Base-by-base conservation (phyloP, 179 eudicot genomes). In the Heliamphora pulchella region DNA sequence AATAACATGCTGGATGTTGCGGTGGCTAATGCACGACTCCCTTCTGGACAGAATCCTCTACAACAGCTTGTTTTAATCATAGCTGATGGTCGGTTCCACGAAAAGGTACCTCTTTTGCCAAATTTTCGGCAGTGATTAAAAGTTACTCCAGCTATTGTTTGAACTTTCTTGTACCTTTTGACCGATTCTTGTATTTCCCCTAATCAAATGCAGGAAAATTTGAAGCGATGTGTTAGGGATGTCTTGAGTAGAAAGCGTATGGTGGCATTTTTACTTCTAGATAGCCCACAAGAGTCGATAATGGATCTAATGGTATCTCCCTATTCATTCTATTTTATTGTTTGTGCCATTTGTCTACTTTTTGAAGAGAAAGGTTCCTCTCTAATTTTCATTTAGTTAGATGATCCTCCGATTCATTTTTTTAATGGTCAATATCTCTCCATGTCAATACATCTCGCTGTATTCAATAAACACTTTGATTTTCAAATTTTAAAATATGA, bases 41-140 rank as follows among this genome's bases (percentile, higher is more conserved):
- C 98, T 43, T 91, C 98, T 75, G 99, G 99, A 43, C 91, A 90
- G 75, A 94, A 94, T 84, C 95, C 97, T 8, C 85, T 94, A 41
- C 93, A 96, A 78, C 99, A 96, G 86, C 97, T 96, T 78, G 98
- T 96, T 79, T 81, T 96, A 74, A 89, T 96, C 69, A 92, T 96
- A 79, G 97, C 99, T 47, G 99, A 96, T 84, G 99, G 99, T 1
- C 94, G 88, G 17, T 87, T 92, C 74, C 93, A 89, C 71, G 98
- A 94, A 80, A 94, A 90, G 91, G 91, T 89, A 87, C 54, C 3
- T 44, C 17, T 61, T 74, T 2, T 65, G 54, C 46, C 76, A 58
- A 48, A 44, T n/a, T 61, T 41, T n/a, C 39, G 0, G 71, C 44
- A 17, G 57, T 80, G 3, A 18, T 41, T 48, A n/a, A 39, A 18